Evolutionary conservation across 2,329 filamentous ascomycete genomes (phyloP), one percentile per base, ranked within the genome.

Genomic region (Fusarium brevicatenulatum): DNA sequence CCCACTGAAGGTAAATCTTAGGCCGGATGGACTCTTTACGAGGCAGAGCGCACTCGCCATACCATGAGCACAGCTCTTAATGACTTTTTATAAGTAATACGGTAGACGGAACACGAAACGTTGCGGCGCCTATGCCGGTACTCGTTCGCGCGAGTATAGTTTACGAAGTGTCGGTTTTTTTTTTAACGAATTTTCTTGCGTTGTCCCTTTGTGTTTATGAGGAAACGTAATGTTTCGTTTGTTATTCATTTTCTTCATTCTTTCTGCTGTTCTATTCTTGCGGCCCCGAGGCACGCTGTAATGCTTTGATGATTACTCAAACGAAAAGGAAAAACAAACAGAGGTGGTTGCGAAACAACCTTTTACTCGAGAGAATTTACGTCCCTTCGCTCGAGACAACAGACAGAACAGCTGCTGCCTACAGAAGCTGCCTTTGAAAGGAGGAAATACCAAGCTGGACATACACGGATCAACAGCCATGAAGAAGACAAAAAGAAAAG

Each of bases 1-100:
- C 40, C 34, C 60, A 56, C 50, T 19, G 49, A 63, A 43, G 55
- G 54, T 44, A 44, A 30, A 49, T 49, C 46, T 47, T 47, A 61
- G 49, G 18, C 49, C 62, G 49, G 39, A 46, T 66, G 70, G 49
- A 53, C 39, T 58, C 66, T 53, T 62, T 23, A 37, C 46, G 55
- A 55, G 63, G 66, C 39, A 60, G 58, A 69, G 49, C 62, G 66
- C 59, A 66, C 53, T 60, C 40, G 52, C 59, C 54, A 68, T 56
- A 59, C 74, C 63, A 68, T 55, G 63, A 68, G 69, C 65, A 75
- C 64, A 47, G 66, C 66, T 77, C 69, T 69, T 78, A 78, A 78
- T 78, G 76, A 77, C 67, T 68, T 68, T 67, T 68, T 73, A 73
- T 68, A 75, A 77, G 71, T 76, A 75, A 73, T 73, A 77, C 59